phyloP scores from a whole-genome alignment of 306 rosid species.

The Medicago arabica region DNA sequence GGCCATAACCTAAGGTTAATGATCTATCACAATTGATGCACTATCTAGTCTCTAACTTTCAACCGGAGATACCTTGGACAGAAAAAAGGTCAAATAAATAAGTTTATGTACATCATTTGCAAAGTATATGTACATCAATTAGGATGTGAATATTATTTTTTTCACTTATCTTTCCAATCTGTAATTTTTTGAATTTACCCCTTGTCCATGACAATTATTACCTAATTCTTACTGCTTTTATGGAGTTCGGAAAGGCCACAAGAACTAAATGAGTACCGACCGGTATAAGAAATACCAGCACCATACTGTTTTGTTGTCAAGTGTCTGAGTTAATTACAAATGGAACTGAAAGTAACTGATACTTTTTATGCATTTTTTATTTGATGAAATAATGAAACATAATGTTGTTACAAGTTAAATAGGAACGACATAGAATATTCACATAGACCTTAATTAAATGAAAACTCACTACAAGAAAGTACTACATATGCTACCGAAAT shows the following conservation, averaged over 20 bases:
- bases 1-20: too few species aligned
- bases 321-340: constrained; percentile 3
- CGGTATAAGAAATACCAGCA: neutral
- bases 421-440: neutral
- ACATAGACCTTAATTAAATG: constrained; percentile 20
- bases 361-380: constrained; percentile 18
- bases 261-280: neutral
- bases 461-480: too few species aligned
- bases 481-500: too few species aligned
- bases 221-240: too few species aligned
- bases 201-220: too few species aligned
- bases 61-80: neutral
- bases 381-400: constrained; percentile 25
- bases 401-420: constrained; percentile 9
- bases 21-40: too few species aligned
- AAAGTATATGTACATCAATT: neutral
- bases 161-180: neutral
- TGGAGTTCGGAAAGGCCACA: too few species aligned
- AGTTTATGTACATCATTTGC: neutral
- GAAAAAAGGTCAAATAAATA: neutral
- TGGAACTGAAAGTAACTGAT: constrained; percentile 22
- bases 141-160: neutral
- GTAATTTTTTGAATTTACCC: neutral
- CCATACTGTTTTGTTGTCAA: neutral
- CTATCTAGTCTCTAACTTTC: neutral